Conservation (phyloP, 2,329 filamentous ascomycete species). For the Proliferodiscus dingleyae region DNA sequence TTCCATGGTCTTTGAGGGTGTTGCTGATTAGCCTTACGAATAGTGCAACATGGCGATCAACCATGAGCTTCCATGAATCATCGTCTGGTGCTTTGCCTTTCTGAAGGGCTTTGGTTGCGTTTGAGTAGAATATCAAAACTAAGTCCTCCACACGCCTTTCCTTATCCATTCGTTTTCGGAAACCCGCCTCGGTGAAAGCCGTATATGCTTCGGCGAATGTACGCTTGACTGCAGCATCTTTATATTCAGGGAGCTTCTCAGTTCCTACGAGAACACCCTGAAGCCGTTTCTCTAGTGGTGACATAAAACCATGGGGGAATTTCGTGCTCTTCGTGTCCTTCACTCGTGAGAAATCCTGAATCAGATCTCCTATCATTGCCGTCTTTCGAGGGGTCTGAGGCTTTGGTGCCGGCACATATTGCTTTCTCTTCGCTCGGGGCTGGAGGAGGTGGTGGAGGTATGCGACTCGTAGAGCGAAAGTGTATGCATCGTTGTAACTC, state of each 20-base stretch:
- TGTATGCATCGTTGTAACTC: slow-evolving; percentile 78
- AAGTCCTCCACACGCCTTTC: slow-evolving; percentile 89
- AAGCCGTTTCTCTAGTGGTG: slow-evolving; percentile 50
- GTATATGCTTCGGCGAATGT: slow-evolving; percentile 95
- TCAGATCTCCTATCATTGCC: slow-evolving; percentile 76
- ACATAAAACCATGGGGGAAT: slow-evolving; percentile 67
- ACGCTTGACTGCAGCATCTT: slow-evolving; percentile 83
- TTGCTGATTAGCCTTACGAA: slow-evolving; percentile 83
- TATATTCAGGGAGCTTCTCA: slow-evolving; percentile 82
- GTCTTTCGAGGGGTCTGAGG: slow-evolving; percentile 52
- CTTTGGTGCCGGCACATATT: slow-evolving; percentile 69
- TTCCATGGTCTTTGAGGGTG: slow-evolving; percentile 77
- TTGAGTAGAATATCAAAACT: slow-evolving; percentile 93
- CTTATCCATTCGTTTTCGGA: slow-evolving; percentile 88
- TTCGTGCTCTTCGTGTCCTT: slow-evolving; percentile 65
- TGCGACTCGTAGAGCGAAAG: slow-evolving; percentile 82
- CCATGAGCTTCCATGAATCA: slow-evolving; percentile 84
- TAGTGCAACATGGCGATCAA: slow-evolving; percentile 89
- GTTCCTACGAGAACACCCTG: slow-evolving; percentile 59
- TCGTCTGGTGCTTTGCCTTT: slow-evolving; percentile 73
- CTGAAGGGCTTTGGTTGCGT: slow-evolving; percentile 84
- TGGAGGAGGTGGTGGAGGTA: slow-evolving; percentile 92
- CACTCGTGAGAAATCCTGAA: slow-evolving; percentile 74
- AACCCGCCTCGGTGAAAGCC: slow-evolving; percentile 81
- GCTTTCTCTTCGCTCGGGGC: slow-evolving; percentile 81